Percentiles rank a stretch among this genome's conserved stretches.
These are phyloP conservation scores for Haplosporangium gracile DNA, from an alignment of 192 early-diverging fungal genomes.

Conservation along the genomic window DNA sequence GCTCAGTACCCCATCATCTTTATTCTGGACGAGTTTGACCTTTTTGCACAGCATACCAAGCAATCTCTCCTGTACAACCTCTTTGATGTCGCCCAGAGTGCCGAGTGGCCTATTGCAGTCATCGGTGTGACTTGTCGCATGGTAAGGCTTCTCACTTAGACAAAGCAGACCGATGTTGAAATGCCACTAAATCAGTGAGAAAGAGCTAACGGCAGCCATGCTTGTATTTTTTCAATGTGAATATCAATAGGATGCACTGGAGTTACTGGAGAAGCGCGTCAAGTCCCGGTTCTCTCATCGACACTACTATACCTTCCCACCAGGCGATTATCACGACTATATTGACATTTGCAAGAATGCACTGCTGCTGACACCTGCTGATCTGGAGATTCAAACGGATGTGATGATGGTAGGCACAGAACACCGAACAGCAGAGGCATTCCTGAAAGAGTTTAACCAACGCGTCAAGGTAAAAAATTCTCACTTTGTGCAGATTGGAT, in stretches of 20 bases:
- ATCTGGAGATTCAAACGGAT: slow-evolving; percentile 25
- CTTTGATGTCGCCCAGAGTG: slow-evolving; percentile 90
- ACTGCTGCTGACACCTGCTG: slow-evolving; percentile 54
- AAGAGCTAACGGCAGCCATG: not conserved
- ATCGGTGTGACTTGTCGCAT: slow-evolving; percentile 87
- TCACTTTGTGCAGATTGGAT: too few species aligned
- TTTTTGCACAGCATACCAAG: slow-evolving; percentile 92
- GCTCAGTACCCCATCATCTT: slow-evolving; percentile 81
- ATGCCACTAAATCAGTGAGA: not conserved
- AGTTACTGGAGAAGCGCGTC: slow-evolving; percentile 93
- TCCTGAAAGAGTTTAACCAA: slow-evolving; percentile 66
- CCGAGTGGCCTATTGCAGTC: slow-evolving; percentile 87
- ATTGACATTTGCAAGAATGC: slow-evolving; percentile 65
- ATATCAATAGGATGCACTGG: slow-evolving; percentile 76
- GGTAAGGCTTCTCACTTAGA: slow-evolving; percentile 40
- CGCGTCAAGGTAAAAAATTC: slow-evolving; percentile 26
- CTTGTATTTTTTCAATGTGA: not conserved
- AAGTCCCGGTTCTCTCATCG: slow-evolving; percentile 95
- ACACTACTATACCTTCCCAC: slow-evolving; percentile 78
- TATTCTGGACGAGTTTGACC: slow-evolving; percentile 94
- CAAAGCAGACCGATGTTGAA: not conserved
- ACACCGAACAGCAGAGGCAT: slow-evolving; percentile 48
- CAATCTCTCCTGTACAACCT: slow-evolving; percentile 95
- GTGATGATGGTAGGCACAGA: slow-evolving; percentile 13
- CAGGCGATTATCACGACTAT: slow-evolving; percentile 70